Percentiles rank a stretch among this genome's conserved stretches.
Evolutionary conservation across 1,284 basidiomycete species (phyloP).

Genomic region (Ganoderma lucidum): DNA sequence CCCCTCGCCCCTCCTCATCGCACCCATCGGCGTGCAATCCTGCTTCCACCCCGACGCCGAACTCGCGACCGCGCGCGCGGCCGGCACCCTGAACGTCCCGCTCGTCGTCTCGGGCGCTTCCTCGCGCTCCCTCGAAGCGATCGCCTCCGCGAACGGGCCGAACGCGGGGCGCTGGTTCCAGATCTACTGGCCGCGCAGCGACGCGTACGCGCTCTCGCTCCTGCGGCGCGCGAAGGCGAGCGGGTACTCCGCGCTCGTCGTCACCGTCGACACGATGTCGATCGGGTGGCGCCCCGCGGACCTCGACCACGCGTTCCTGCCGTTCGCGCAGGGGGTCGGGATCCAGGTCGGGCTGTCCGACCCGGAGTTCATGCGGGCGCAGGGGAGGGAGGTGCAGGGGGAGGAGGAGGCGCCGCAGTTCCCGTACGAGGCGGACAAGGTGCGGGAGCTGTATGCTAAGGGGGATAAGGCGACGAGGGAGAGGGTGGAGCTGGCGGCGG

Average conservation of each 20-base stretch:
- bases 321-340: conserved; percentile 68
- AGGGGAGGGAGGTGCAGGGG: conserved; percentile 50
- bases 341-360: conserved; percentile 68
- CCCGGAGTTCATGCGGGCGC: conserved; percentile 71
- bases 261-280: conserved; percentile 72
- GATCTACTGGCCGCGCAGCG: conserved; percentile 77
- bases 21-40: conserved; percentile 80
- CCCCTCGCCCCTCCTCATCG: conserved; percentile 70
- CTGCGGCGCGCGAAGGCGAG: conserved; percentile 69
- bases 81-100: conserved; percentile 67
- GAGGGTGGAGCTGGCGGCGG: conserved; percentile 53
- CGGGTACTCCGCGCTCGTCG: conserved; percentile 72
- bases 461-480: conserved; percentile 56
- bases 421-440: conserved; percentile 61
- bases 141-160: conserved; percentile 68
- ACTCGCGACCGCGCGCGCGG: conserved; percentile 72
- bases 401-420: conserved; percentile 54
- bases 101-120: conserved; percentile 79
- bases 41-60: conserved; percentile 72
- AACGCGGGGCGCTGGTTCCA: conserved; percentile 77
- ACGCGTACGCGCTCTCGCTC: conserved; percentile 71
- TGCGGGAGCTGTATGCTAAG: conserved; percentile 46
- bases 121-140: conserved; percentile 75
- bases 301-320: conserved; percentile 64
- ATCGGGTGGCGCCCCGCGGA: conserved; percentile 78